Percentiles rank a stretch among this genome's conserved stretches.
Conservation (phyloP, 2,329 filamentous ascomycete genomes). For the Fusarium citri region DNA sequence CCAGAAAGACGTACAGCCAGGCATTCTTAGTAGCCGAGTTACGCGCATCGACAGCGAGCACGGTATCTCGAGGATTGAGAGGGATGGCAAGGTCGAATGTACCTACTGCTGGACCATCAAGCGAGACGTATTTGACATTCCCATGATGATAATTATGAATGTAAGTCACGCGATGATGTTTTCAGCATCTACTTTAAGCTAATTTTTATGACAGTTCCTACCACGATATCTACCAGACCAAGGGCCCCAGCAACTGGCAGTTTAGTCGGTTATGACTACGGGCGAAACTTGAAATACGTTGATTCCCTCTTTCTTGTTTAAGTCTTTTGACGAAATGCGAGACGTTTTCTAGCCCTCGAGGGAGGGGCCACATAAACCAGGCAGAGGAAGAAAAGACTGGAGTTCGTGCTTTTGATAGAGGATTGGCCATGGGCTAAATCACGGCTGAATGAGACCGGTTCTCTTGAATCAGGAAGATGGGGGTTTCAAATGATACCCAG, state of each 20-base stretch:
- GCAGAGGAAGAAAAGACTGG: slow-evolving; percentile 7
- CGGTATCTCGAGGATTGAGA: slow-evolving; percentile 84
- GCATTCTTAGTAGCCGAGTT: slow-evolving; percentile 69
- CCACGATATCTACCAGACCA: slow-evolving; percentile 70
- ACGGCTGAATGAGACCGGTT: slow-evolving; percentile 18
- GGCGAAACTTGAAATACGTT: slow-evolving; percentile 36
- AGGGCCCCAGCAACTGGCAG: slow-evolving; percentile 66
- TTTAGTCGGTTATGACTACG: slow-evolving; percentile 50
- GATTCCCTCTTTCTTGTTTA: slow-evolving; percentile 40
- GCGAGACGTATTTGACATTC: slow-evolving; percentile 96
- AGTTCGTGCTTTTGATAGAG: slow-evolving; percentile 23
- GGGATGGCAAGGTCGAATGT: slow-evolving; percentile 92
- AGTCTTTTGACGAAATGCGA: slow-evolving; percentile 28
- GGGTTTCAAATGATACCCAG: slow-evolving; percentile 43
- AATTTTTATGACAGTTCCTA: slow-evolving; percentile 59
- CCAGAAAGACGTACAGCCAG: slow-evolving; percentile 57
- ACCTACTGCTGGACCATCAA: slow-evolving; percentile 98
- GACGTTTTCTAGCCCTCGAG: slow-evolving; percentile 26
- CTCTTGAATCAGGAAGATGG: slow-evolving; percentile 9
- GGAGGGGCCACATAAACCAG: slow-evolving; percentile 25
- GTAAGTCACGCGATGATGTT: slow-evolving; percentile 68
- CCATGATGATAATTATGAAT: slow-evolving; percentile 98
- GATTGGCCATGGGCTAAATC: slow-evolving; percentile 21
- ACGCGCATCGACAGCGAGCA: slow-evolving; percentile 76
- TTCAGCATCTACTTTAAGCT: neutral